Conservation (phyloP, 2,329 filamentous ascomycete genomes). For the Aspergillus thermomutatus region DNA sequence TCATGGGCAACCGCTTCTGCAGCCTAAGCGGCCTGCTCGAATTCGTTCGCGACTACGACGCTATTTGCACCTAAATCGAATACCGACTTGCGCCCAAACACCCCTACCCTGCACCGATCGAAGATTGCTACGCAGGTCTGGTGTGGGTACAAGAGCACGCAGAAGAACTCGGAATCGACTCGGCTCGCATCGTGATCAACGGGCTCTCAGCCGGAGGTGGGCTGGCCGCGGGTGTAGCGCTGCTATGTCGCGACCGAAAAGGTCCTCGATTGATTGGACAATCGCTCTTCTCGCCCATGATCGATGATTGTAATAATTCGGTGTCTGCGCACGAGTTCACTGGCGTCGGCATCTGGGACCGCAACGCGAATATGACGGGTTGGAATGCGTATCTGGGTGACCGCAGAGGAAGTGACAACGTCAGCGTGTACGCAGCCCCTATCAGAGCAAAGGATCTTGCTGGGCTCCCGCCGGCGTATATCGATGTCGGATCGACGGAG, state of each 20-base stretch:
- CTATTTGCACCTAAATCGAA: conserved; percentile 37
- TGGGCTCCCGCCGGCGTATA: conserved; percentile 7
- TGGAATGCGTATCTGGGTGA: conserved; percentile 22
- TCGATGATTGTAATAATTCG: conserved; percentile 35
- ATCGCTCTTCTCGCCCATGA: conserved; percentile 41
- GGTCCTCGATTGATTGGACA: conserved; percentile 35
- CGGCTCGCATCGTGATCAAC: conserved; percentile 51
- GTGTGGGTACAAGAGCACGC: conserved; percentile 32
- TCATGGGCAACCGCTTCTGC: conserved; percentile 28
- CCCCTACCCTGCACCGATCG: conserved; percentile 32
- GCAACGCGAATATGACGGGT: conserved; percentile 16
- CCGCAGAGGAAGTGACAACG: conserved; percentile 23
- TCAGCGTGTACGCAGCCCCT: conserved; percentile 22
- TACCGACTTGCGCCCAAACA: conserved; percentile 46
- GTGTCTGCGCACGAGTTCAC: conserved; percentile 10
- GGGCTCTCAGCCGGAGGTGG: conserved; percentile 59
- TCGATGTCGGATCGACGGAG: conserved; percentile 13
- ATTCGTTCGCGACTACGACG: conserved; percentile 23
- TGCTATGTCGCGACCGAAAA: conserved; percentile 46
- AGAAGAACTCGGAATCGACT: conserved; percentile 40
- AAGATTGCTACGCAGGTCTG: conserved; percentile 42
- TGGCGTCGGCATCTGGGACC: conserved; percentile 9
- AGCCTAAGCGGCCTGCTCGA: conserved; percentile 21
- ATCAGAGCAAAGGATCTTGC: conserved; percentile 3
- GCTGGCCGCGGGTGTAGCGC: conserved; percentile 52